Evolutionary conservation across 345 rosid species (phyloP).

Genomic region (Microthlaspi erraticum): DNA sequence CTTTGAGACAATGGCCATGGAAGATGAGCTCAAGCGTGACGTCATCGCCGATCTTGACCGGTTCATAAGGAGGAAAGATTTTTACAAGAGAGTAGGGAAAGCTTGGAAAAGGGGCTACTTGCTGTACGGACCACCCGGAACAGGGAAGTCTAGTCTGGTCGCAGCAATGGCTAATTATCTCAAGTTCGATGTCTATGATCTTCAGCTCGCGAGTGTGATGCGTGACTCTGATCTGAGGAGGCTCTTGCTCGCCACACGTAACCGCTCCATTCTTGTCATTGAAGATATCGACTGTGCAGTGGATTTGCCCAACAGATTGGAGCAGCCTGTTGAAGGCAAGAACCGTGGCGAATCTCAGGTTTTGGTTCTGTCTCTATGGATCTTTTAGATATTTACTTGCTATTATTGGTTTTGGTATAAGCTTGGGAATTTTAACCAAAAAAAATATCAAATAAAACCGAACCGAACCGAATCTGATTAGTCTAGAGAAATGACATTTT

Average conservation of each 20-base stretch:
- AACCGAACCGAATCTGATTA: slow-evolving; percentile 30
- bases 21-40: slow-evolving; percentile 46
- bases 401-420: slow-evolving; percentile 1
- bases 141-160: slow-evolving; percentile 74
- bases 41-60: slow-evolving; percentile 59
- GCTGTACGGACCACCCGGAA: slow-evolving; percentile 78
- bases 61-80: slow-evolving; percentile 63
- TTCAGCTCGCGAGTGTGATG: slow-evolving; percentile 55
- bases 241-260: slow-evolving; percentile 53
- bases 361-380: slow-evolving; percentile 7
- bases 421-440: background rate
- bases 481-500: background rate
- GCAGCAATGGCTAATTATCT: slow-evolving; percentile 80
- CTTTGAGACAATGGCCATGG: slow-evolving; percentile 76
- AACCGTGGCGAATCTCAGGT: slow-evolving; percentile 47
- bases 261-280: slow-evolving; percentile 64
- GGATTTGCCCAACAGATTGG: slow-evolving; percentile 51
- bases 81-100: slow-evolving; percentile 62
- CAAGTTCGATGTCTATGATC: slow-evolving; percentile 66
- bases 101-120: slow-evolving; percentile 83
- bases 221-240: slow-evolving; percentile 60
- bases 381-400: background rate
- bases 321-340: slow-evolving; percentile 37
- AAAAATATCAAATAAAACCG: background rate
- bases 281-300: slow-evolving; percentile 71